Conservation (phyloP, 2,329 filamentous ascomycete genomes). For the Didymella pinodella region DNA sequence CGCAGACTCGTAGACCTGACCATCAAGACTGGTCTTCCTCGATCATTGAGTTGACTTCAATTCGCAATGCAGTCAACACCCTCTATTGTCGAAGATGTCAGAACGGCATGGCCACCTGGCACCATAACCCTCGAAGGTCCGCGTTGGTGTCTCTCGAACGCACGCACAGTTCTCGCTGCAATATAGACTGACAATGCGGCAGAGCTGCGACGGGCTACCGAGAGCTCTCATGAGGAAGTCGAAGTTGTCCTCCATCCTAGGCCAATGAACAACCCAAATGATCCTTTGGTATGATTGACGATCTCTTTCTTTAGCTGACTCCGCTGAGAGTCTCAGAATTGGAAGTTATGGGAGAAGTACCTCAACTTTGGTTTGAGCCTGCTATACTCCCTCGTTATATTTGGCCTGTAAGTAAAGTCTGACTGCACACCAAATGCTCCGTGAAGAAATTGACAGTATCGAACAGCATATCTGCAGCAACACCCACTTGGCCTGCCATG, state of each 20-base stretch:
- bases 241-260: constrained; percentile 15
- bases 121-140: constrained; percentile 23
- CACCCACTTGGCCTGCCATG: constrained; percentile 23
- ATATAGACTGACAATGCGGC: neutral
- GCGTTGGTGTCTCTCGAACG: neutral
- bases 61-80: constrained; percentile 8
- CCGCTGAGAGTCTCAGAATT: constrained; percentile 10
- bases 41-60: constrained; percentile 3
- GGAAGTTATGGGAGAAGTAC: constrained; percentile 21
- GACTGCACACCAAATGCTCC: neutral
- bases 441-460: neutral
- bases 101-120: constrained; percentile 18
- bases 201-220: constrained; percentile 15
- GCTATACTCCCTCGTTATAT: constrained; percentile 17
- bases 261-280: constrained; percentile 18
- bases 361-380: constrained; percentile 19
- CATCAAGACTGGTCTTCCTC: neutral
- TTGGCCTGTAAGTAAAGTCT: constrained; percentile 14
- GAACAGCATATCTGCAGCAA: constrained; percentile 22
- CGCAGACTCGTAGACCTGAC: neutral
- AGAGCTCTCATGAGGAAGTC: constrained; percentile 4
- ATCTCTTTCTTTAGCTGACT: neutral
- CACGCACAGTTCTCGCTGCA: neutral
- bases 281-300: constrained; percentile 12
- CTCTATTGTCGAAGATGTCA: constrained; percentile 4